Percentiles rank a stretch among this genome's conserved stretches.
Evolutionary conservation across 495 filamentous ascomycete species (phyloP).

Genomic region (Ascodesmis nigricans): DNA sequence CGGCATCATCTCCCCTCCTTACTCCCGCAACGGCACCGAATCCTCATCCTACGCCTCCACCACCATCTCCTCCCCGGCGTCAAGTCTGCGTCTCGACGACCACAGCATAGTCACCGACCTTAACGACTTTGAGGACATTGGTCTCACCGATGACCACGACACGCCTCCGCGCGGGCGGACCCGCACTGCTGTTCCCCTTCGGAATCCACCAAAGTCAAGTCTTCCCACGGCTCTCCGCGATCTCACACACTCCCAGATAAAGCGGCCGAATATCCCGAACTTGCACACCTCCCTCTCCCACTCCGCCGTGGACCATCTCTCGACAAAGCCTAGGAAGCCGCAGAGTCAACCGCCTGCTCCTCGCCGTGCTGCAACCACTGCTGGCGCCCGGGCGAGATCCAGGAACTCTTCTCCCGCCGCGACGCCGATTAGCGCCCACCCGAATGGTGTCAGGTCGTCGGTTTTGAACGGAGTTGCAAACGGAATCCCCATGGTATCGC

Average conservation of each 20-base stretch:
- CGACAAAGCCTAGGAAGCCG: too few relatives aligned
- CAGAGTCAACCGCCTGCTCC: too few relatives aligned
- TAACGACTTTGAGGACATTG: constrained; percentile 82
- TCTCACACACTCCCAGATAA: constrained; percentile 19
- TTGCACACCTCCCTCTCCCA: constrained; percentile 12
- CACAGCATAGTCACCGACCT: constrained; percentile 44
- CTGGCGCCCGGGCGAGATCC: too few relatives aligned
- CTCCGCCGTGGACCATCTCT: too few relatives aligned
- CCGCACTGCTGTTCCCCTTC: constrained; percentile 5
- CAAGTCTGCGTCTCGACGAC: constrained; percentile 48
- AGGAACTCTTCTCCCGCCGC: constrained; percentile 21
- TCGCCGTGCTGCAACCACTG: too few relatives aligned
- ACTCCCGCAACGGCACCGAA: constrained; percentile 35
- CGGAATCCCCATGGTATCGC: too few relatives aligned
- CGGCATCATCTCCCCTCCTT: constrained; percentile 15
- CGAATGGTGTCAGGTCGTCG: too few relatives aligned
- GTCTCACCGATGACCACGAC: constrained; percentile 39
- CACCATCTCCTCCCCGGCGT: constrained; percentile 61
- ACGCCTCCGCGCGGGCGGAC: constrained; percentile 6
- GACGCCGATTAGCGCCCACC: constrained; percentile 18
- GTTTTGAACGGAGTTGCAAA: too few relatives aligned
- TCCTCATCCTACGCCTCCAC: constrained; percentile 46
- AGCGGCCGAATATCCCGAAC: constrained; percentile 10
- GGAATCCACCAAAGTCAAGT: constrained; percentile 3
- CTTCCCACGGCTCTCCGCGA: constrained; percentile 14